These are phyloP conservation scores for Hordeum pubiflorum DNA, from an alignment of 202 grass and related monocot genomes.

Conservation along the genomic window DNA sequence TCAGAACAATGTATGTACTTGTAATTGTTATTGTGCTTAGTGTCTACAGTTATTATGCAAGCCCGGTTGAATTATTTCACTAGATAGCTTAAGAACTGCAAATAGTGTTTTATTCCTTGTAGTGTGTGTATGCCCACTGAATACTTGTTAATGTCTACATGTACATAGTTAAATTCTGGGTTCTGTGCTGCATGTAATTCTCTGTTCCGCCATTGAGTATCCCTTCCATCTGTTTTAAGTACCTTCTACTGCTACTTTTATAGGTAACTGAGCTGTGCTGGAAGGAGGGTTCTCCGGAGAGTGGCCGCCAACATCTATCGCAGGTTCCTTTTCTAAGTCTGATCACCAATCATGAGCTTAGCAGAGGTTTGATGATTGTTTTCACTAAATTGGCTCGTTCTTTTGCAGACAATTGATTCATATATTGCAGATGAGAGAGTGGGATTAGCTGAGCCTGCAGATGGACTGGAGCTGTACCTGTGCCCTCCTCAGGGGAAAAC, in stretches of 20 bases:
- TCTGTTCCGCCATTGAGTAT: neutral
- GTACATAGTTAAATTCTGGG: neutral
- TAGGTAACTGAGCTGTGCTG: conserved; percentile 75
- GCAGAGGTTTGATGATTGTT: neutral
- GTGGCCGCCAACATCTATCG: conserved; percentile 53
- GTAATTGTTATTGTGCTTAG: neutral
- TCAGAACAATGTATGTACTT: neutral
- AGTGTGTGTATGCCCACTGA: neutral
- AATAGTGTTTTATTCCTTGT: neutral
- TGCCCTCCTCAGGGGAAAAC: conserved; percentile 74
- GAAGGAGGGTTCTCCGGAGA: conserved; percentile 77
- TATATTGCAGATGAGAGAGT: conserved; percentile 85
- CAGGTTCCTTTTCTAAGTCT: conserved; percentile 51
- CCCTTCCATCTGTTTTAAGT: neutral
- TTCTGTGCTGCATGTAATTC: neutral
- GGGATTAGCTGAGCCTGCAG: conserved; percentile 76
- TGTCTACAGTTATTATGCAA: neutral
- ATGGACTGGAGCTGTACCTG: conserved; percentile 85
- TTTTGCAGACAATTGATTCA: conserved; percentile 70
- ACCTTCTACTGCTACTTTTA: conserved; percentile 2
- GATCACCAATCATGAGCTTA: neutral
- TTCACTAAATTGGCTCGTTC: conserved; percentile 17
- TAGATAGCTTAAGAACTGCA: neutral
- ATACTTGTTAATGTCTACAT: neutral
- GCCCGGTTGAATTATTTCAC: neutral